Conservation (phyloP, 306 rosid genomes). For the Crataegus laevigata region DNA sequence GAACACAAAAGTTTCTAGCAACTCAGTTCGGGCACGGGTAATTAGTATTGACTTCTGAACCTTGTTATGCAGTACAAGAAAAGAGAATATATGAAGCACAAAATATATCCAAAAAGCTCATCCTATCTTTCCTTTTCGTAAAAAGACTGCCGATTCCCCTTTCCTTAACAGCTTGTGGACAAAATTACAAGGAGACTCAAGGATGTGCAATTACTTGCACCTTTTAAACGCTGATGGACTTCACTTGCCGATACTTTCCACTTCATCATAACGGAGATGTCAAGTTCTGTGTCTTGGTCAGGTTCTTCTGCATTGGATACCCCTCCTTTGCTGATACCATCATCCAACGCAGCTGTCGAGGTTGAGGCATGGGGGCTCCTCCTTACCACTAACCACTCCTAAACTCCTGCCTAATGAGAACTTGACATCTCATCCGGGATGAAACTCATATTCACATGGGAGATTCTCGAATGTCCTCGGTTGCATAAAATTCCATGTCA, state of each 20-base stretch:
- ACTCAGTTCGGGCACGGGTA: neutral
- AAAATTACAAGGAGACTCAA: neutral
- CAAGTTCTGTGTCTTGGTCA: constrained; percentile 2
- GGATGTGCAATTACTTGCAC: neutral
- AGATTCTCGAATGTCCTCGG: no score
- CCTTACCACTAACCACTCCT: neutral
- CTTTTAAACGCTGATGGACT: neutral
- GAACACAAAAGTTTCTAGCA: neutral
- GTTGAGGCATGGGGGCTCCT: constrained; percentile 25
- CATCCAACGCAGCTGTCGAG: constrained; percentile 19
- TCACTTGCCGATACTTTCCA: neutral
- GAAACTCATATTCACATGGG: neutral
- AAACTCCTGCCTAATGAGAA: neutral
- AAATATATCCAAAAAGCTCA: neutral
- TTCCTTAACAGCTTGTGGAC: neutral
- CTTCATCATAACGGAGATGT: neutral
- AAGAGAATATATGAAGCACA: neutral
- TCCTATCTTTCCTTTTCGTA: neutral
- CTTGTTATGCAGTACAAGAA: neutral
- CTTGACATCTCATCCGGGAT: neutral
- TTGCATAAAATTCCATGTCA: no score
- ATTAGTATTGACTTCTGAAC: neutral
- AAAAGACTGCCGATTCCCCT: neutral
- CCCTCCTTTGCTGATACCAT: constrained; percentile 23
- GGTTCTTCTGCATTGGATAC: constrained; percentile 17